Percentiles rank a stretch among this genome's conserved stretches.
Evolutionary conservation across 1,139 yeast genomes (phyloP).

Genomic region (Pneumocystis canis): DNA sequence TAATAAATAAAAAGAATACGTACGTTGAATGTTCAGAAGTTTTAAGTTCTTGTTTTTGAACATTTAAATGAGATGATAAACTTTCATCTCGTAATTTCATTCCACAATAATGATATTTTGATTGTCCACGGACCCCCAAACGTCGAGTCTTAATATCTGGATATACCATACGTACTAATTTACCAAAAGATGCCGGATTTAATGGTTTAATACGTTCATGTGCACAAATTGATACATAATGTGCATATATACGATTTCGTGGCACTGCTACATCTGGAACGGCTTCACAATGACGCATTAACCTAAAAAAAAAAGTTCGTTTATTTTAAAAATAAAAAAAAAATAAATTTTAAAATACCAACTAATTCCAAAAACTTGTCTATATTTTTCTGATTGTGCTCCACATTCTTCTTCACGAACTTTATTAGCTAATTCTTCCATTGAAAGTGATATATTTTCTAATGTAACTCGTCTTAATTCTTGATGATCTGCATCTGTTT

Average conservation of each 20-base stretch:
- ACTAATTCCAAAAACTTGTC: slow-evolving; percentile 68
- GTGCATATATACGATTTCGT: slow-evolving; percentile 64
- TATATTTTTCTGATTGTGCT: slow-evolving; percentile 42
- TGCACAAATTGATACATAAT: slow-evolving; percentile 62
- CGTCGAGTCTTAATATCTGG: slow-evolving; percentile 71
- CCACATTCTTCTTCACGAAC: slow-evolving; percentile 35
- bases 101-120: slow-evolving; percentile 86
- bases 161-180: slow-evolving; percentile 55
- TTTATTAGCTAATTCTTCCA: slow-evolving; percentile 35
- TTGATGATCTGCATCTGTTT: neutral
- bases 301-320: neutral
- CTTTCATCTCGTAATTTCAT: slow-evolving; percentile 46
- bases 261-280: slow-evolving; percentile 65
- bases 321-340: too few species aligned
- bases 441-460: slow-evolving; percentile 29
- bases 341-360: slow-evolving; percentile 37
- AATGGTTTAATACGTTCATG: slow-evolving; percentile 52
- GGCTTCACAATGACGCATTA: slow-evolving; percentile 47
- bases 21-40: neutral
- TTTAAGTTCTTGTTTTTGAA: slow-evolving; percentile 2
- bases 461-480: neutral
- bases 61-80: neutral
- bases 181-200: slow-evolving; percentile 80
- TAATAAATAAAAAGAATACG: too few species aligned
- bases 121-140: slow-evolving; percentile 76